Conservation (phyloP, 169 alveolate species). For the Plasmodium malariae region DNA sequence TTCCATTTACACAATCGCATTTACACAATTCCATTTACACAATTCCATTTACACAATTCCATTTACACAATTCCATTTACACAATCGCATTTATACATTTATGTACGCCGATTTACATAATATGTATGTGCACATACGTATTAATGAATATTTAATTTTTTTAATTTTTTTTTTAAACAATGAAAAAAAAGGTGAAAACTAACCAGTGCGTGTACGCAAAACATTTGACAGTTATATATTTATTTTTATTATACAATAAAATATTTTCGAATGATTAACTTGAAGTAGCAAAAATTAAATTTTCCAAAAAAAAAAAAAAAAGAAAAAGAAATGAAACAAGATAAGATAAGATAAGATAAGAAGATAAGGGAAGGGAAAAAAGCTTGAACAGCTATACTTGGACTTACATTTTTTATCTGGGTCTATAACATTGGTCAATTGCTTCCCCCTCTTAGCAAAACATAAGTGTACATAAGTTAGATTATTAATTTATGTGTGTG, state of each 20-base stretch:
- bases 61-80: too few species aligned
- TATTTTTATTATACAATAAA: slow-evolving; percentile 3
- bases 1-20: too few species aligned
- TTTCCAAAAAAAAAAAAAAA: too few species aligned
- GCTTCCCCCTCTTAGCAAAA: background rate
- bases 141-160: too few species aligned
- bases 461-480: background rate
- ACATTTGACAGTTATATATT: too few species aligned
- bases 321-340: too few species aligned
- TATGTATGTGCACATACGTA: too few species aligned
- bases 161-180: background rate
- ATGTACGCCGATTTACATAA: too few species aligned
- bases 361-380: background rate
- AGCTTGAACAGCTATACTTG: background rate
- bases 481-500: background rate
- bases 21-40: too few species aligned
- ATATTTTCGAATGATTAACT: slow-evolving; percentile 15
- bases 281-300: slow-evolving; percentile 10
- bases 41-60: too few species aligned
- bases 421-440: background rate
- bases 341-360: slow-evolving; percentile 13
- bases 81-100: too few species aligned
- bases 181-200: background rate
- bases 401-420: background rate
- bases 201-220: background rate